Evolutionary conservation across 2,329 filamentous ascomycete species (phyloP).

Genomic region (Neodidymelliopsis sp.): DNA sequence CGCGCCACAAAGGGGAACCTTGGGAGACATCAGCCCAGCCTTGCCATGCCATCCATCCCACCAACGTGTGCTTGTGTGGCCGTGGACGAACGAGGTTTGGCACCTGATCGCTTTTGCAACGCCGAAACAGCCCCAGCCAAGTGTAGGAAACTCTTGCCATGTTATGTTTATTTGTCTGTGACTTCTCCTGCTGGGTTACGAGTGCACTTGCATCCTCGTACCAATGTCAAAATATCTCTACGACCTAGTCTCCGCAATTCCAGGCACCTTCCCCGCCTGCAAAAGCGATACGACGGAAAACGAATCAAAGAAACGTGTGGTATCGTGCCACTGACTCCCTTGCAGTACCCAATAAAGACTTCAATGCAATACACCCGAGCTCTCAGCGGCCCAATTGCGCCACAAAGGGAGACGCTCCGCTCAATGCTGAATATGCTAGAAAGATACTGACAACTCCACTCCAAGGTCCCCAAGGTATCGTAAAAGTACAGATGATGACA

Average conservation of each 20-base stretch:
- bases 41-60: neutral
- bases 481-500: slow-evolving; percentile 19
- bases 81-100: neutral
- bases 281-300: slow-evolving; percentile 13
- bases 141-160: neutral
- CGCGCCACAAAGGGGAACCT: slow-evolving; percentile 15
- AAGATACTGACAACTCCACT: slow-evolving; percentile 30
- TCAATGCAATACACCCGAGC: slow-evolving; percentile 16
- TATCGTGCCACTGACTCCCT: slow-evolving; percentile 41
- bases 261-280: neutral
- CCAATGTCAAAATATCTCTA: neutral
- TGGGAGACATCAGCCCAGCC: slow-evolving; percentile 4
- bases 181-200: neutral
- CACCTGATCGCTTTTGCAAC: slow-evolving; percentile 2
- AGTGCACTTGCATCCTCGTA: neutral
- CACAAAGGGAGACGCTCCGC: slow-evolving; percentile 12
- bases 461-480: slow-evolving; percentile 26
- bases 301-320: slow-evolving; percentile 34
- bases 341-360: slow-evolving; percentile 25
- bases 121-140: slow-evolving; percentile 3
- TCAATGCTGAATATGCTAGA: slow-evolving; percentile 25
- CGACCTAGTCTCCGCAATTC: neutral
- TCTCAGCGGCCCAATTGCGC: slow-evolving; percentile 12
- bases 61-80: neutral
- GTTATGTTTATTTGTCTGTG: neutral